phyloP scores from a whole-genome alignment of 148 eudicot species.

The Heliosperma pusillum region DNA sequence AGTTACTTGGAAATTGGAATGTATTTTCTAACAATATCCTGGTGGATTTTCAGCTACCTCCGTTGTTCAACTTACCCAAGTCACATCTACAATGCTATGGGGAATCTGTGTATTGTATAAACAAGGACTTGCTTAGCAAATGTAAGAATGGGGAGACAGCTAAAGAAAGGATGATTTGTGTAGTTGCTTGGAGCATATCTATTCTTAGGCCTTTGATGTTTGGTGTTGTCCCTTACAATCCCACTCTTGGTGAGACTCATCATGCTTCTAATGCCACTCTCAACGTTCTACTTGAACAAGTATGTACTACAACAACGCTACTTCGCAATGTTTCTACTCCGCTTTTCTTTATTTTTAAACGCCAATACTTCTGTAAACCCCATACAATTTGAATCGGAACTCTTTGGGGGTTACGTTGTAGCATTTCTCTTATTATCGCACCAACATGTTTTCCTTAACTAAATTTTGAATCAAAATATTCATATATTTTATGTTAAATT shows the following conservation, averaged over 20 bases:
- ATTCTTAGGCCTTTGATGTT: slow-evolving; percentile 59
- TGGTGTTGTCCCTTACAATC: slow-evolving; percentile 79
- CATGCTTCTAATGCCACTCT: slow-evolving; percentile 69
- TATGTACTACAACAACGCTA: slow-evolving; percentile 18
- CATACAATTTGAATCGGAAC: too few species aligned
- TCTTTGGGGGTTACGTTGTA: too few species aligned
- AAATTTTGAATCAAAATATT: too few species aligned
- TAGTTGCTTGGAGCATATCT: slow-evolving; percentile 68
- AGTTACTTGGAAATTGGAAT: too few species aligned
- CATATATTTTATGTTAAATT: too few species aligned
- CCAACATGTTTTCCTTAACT: too few species aligned
- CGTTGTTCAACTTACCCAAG: slow-evolving; percentile 78
- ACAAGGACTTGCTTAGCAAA: slow-evolving; percentile 42
- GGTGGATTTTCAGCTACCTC: slow-evolving; percentile 49
- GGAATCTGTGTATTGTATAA: slow-evolving; percentile 55
- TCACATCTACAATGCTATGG: slow-evolving; percentile 80
- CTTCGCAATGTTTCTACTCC: too few species aligned
- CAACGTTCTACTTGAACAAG: slow-evolving; percentile 78
- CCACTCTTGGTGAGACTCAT: slow-evolving; percentile 86
- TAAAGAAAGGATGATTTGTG: slow-evolving; percentile 47
- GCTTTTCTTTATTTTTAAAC: too few species aligned
- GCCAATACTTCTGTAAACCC: too few species aligned
- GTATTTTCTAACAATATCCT: not conserved
- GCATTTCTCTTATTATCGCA: too few species aligned
- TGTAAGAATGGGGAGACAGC: slow-evolving; percentile 43